Evolutionary conservation across 2,329 filamentous ascomycete species (phyloP).

Genomic region (Alternaria tenuissima): DNA sequence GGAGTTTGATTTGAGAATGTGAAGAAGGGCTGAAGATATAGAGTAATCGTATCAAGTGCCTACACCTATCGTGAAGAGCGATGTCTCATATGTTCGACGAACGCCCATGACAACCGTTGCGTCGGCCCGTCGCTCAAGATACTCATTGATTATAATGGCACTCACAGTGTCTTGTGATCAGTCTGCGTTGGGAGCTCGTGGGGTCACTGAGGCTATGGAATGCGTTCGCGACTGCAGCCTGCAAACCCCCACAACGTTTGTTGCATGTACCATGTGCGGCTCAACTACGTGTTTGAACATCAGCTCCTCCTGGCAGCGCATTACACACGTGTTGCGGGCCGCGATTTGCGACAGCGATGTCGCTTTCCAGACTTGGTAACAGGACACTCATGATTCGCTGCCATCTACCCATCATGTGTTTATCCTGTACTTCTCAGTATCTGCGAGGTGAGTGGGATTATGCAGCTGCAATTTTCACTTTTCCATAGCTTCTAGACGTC

Average conservation of each 20-base stretch:
- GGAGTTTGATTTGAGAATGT: conserved; percentile 4
- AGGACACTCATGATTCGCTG: neutral
- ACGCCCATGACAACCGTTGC: conserved; percentile 10
- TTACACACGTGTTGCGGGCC: neutral
- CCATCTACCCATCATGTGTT: neutral
- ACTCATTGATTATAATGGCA: conserved; percentile 6
- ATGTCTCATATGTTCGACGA: conserved; percentile 14
- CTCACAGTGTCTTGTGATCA: conserved; percentile 42
- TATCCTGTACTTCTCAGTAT: neutral
- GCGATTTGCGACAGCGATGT: neutral
- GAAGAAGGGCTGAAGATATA: conserved; percentile 14
- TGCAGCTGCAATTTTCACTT: neutral
- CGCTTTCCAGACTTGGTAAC: neutral
- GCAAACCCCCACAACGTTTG: conserved; percentile 2
- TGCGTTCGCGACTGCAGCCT: conserved; percentile 8
- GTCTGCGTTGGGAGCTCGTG: conserved; percentile 28
- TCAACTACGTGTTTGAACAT: conserved; percentile 4
- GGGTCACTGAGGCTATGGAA: conserved; percentile 7
- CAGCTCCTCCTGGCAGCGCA: neutral
- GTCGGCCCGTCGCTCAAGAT: conserved; percentile 4
- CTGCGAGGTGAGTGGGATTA: neutral
- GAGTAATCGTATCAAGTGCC: conserved; percentile 1
- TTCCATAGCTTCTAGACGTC: neutral
- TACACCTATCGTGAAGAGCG: conserved; percentile 14
- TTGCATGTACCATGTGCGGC: conserved; percentile 1